Conservation (phyloP, 805 yeast genomes). For the Kluyveromyces aestuarii region DNA sequence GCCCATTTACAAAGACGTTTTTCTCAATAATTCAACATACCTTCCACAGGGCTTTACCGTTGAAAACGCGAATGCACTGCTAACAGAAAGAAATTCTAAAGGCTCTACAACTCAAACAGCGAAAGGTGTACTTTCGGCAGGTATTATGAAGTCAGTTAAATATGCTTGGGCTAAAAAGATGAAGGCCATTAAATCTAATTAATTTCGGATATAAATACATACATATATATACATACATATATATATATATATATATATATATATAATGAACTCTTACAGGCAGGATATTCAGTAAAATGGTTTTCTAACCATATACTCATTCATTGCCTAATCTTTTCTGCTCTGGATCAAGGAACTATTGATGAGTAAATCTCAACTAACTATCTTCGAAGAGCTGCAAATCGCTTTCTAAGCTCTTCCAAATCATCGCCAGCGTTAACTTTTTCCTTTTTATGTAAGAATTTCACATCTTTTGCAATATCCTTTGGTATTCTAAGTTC, state of each 20-base stretch:
- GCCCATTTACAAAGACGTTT: constrained; percentile 42
- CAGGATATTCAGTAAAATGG: background rate
- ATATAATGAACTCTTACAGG: background rate
- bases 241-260: background rate
- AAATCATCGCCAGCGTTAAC: constrained; percentile 36
- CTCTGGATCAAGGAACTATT: background rate
- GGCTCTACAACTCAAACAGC: constrained; percentile 71
- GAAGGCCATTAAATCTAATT: constrained; percentile 25
- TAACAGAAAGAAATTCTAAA: constrained; percentile 48
- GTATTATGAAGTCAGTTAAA: constrained; percentile 54
- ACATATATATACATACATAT: background rate
- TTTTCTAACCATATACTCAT: too few species aligned
- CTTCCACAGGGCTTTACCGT: constrained; percentile 33
- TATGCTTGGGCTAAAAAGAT: constrained; percentile 68
- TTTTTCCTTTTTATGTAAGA: constrained; percentile 15
- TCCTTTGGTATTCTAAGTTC: constrained; percentile 34
- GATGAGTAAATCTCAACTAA: background rate
- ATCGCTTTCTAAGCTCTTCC: constrained; percentile 59
- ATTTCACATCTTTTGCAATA: constrained; percentile 29
- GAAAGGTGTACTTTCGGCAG: constrained; percentile 87
- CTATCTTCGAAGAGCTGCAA: constrained; percentile 61
- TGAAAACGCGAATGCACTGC: constrained; percentile 28
- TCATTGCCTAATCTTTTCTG: background rate
- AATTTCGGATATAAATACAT: background rate
- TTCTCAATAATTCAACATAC: constrained; percentile 23